Evolutionary conservation across 73 alveolate species (phyloP), one percentile per base, ranked within the genome.

Genomic region (Paramecium primaurelia): DNA sequence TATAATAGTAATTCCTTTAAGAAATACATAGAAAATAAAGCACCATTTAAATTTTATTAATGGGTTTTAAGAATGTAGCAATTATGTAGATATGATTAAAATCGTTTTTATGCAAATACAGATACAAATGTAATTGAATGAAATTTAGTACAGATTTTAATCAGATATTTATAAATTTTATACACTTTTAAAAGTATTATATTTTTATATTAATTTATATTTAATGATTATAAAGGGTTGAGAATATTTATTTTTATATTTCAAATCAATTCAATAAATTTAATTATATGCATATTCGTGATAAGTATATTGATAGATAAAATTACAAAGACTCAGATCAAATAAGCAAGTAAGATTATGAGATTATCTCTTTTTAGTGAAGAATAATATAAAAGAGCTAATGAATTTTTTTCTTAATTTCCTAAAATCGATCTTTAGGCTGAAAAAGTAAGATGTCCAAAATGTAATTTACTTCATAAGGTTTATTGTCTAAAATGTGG

Each of bases 361-460:
- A 9, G n/a, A 22, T 22, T 22, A 22, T 22, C 25, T 18, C 9
- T 6, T 20, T 59, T 4, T 26, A 59, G 77, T 45, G 25, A 88
- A 18, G 93, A 69, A 40, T 69, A 69, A 71, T 34, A 44, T 71
- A 59, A 88, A 25, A 88, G 90, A 71, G 90, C 93, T 5, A 40
- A 88, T 26, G 71, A 88, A 26, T 88, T 88, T 58, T 69, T 80
- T 85, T 88, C 83, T 32, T 20, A 38, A 88, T 45, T 88, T 26
- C 75, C 86, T 49, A 8, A 54, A 9, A 32, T 88, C 32, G 71
- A 88, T 22, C 59, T 69, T 38, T 32, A 88, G 9, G 59, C 83
- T 18, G 77, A 88, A 45, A 88, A 80, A 88, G 30, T 26, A 16
- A 59, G 71, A 69, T 88, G 93, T 32, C 93, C 93, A n/a, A 69